These are phyloP conservation scores for Laburnicola sp. DNA, from an alignment of 2,329 filamentous ascomycete genomes.

Conservation along the genomic window DNA sequence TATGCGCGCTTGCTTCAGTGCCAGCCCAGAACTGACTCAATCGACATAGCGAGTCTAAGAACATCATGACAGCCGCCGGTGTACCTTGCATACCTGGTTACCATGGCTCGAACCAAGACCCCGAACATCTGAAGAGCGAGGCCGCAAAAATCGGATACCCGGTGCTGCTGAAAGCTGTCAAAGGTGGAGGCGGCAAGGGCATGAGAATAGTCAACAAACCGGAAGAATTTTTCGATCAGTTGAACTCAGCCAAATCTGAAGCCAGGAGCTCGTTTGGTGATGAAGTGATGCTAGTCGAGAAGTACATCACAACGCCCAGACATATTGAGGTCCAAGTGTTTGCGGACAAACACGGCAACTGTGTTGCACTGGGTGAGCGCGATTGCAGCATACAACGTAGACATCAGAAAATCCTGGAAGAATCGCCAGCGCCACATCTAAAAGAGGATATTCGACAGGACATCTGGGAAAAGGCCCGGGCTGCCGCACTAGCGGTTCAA, in stretches of 20 bases:
- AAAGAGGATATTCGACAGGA: constrained; percentile 63
- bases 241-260: constrained; percentile 66
- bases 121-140: constrained; percentile 63
- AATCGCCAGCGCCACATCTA: constrained; percentile 66
- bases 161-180: constrained; percentile 67
- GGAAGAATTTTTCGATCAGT: constrained; percentile 62
- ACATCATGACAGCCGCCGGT: constrained; percentile 94
- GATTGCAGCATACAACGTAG: constrained; percentile 68
- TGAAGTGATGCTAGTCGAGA: constrained; percentile 68
- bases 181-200: constrained; percentile 68
- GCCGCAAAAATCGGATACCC: constrained; percentile 72
- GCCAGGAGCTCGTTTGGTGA: constrained; percentile 67
- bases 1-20: constrained; percentile 24
- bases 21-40: constrained; percentile 4
- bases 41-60: constrained; percentile 69
- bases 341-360: constrained; percentile 66
- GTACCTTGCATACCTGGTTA: constrained; percentile 97
- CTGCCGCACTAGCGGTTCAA: constrained; percentile 64
- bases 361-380: constrained; percentile 65
- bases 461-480: constrained; percentile 66
- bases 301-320: constrained; percentile 67
- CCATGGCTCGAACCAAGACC: constrained; percentile 81
- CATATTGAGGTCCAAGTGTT: constrained; percentile 71
- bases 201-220: constrained; percentile 65
- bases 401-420: constrained; percentile 69